Base-by-base conservation (phyloP, 495 filamentous ascomycete species). In the Lasiosphaeria miniovina region DNA sequence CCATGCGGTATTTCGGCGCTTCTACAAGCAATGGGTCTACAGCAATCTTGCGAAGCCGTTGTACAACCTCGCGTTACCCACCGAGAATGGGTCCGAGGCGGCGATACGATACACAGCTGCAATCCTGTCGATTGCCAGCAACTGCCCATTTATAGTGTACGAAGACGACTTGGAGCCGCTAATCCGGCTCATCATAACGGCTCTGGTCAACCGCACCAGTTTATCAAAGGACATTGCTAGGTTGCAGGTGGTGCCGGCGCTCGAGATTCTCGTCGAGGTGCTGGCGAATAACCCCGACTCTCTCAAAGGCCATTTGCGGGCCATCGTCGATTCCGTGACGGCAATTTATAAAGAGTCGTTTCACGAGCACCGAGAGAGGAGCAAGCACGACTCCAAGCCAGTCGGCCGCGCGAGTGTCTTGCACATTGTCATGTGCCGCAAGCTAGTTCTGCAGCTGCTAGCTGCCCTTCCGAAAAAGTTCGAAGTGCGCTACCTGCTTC, bases 111-210 rank as follows among this genome's bases (percentile, higher is more conserved):
- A 70, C 64, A 65, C 64, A 17, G 48, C 67, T n/a, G 62, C 65
- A 9, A 65, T 70, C 48, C 60, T 81, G 17, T 64, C 73, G 0
- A 65, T 79, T n/a, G 61, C 78, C 36, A 69, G 61, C 45, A 70
- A 79, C 63, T 69, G 76, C 24, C 66, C 67, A 4, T 77, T 73
- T 49, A 60, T 64, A n/a, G 65, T 76, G 5, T 81, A 76, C 57
- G 65, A 77, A 24, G 71, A 74, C 17, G 76, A 79, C 41, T 51
- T 70, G 2, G 62, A 61, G 11, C 41, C 59, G 9, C 62, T 81
- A 12, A 65, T 76, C 10, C 70, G 71, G 0, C 61, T 79, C 0
- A 66, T 74, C 33, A 72, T 81, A 36, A 69, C 69, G 3, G 69
- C 75, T 3, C 57, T 78, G n/a, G 57, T 8, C 57, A 62, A 51